A percentile compares a stretch with the other conserved stretches of the same genome.
Evolutionary conservation across 208 protist genomes (phyloP).

Genomic region (Trypanosomatidae sp.): DNA sequence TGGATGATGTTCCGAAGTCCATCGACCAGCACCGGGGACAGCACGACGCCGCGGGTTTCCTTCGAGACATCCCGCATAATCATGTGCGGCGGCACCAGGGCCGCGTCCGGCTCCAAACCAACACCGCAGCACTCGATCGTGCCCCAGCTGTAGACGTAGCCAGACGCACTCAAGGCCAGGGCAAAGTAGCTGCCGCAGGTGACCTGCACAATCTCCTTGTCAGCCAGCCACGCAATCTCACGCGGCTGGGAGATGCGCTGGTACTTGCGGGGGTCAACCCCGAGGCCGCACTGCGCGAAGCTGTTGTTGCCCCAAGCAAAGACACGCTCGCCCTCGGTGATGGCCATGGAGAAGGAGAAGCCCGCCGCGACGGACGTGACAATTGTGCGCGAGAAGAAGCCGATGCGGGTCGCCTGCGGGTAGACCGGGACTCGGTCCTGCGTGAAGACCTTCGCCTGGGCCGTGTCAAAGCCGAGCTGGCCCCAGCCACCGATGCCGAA

Average conservation of each 20-base stretch:
- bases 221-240: conserved; percentile 68
- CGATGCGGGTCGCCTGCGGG: conserved; percentile 58
- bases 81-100: conserved; percentile 46
- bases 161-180: conserved; percentile 58
- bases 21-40: conserved; percentile 54
- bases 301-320: conserved; percentile 86
- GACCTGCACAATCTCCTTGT: conserved; percentile 82
- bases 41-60: conserved; percentile 48
- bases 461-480: conserved; percentile 69
- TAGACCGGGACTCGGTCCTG: conserved; percentile 65
- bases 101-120: conserved; percentile 44
- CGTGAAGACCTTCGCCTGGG: conserved; percentile 51
- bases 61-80: conserved; percentile 46
- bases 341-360: conserved; percentile 57
- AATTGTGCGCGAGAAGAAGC: conserved; percentile 55
- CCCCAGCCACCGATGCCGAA: conserved; percentile 81
- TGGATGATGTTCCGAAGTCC: conserved; percentile 57
- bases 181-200: conserved; percentile 82
- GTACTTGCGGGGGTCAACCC: conserved; percentile 55
- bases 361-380: conserved; percentile 57
- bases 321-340: conserved; percentile 74
- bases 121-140: conserved; percentile 80
- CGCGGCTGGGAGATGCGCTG: conserved; percentile 52
- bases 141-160: conserved; percentile 86
- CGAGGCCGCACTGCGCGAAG: conserved; percentile 79